Evolutionary conservation across 768 basidiomycete species (phyloP).

Genomic region (Favolaschia claudopus): DNA sequence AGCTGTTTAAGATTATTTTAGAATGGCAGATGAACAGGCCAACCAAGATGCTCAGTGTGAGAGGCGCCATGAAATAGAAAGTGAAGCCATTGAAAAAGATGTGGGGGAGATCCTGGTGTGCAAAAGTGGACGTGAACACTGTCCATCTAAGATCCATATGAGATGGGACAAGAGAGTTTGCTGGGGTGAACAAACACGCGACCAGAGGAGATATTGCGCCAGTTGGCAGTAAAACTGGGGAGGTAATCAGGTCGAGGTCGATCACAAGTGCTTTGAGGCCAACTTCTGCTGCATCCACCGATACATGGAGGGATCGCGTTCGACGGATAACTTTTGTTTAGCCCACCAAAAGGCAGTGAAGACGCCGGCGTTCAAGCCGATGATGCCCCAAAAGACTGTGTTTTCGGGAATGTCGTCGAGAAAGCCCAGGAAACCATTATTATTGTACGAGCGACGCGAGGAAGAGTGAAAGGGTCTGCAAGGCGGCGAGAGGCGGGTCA

Average conservation of each 20-base stretch:
- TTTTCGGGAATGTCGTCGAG: slow-evolving; percentile 63
- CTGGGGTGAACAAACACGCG: slow-evolving; percentile 58
- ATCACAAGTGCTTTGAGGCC: no score
- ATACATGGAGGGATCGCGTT: slow-evolving; percentile 46
- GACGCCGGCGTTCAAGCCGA: slow-evolving; percentile 68
- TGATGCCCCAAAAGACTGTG: slow-evolving; percentile 66
- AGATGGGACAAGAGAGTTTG: slow-evolving; percentile 12
- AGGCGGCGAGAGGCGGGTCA: not conserved
- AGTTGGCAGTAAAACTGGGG: slow-evolving; percentile 68
- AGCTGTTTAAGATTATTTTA: not conserved
- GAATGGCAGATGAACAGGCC: not conserved
- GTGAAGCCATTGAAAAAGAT: slow-evolving; percentile 81
- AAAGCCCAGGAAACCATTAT: slow-evolving; percentile 31
- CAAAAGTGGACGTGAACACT: slow-evolving; percentile 73
- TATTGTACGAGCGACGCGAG: slow-evolving; percentile 2
- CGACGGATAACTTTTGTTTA: slow-evolving; percentile 45
- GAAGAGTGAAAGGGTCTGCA: not conserved
- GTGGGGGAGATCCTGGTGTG: slow-evolving; percentile 62
- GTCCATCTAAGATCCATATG: slow-evolving; percentile 66
- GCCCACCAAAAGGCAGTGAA: slow-evolving; percentile 67
- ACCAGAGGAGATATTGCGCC: slow-evolving; percentile 67
- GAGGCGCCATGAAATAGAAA: slow-evolving; percentile 77
- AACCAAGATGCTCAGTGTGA: slow-evolving; percentile 62
- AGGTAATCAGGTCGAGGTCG: no score
- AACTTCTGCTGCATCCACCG: slow-evolving; percentile 67